Evolutionary conservation across 805 yeast species (phyloP).

Genomic region (Saturnispora sanitii): DNA sequence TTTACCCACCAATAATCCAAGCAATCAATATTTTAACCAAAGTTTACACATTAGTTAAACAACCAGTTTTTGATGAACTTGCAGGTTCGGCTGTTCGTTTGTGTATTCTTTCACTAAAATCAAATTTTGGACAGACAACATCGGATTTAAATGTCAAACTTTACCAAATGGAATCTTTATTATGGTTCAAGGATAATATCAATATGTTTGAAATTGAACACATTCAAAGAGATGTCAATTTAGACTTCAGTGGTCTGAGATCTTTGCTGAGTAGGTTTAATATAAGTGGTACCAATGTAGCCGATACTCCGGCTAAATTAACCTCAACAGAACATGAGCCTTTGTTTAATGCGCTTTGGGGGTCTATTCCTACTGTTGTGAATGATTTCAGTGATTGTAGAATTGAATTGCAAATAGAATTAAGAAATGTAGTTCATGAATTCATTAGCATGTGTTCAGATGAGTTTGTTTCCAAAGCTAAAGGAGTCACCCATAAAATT

Average conservation of each 20-base stretch:
- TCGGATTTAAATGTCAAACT: conserved; percentile 54
- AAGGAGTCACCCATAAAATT: background rate
- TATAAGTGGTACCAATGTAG: background rate
- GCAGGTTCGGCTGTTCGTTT: conserved; percentile 82
- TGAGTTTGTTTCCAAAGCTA: conserved; percentile 29
- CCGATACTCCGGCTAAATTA: conserved; percentile 1
- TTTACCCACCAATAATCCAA: conserved; percentile 61
- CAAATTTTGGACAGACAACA: conserved; percentile 35
- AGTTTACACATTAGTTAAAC: conserved; percentile 70
- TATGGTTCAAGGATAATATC: conserved; percentile 60
- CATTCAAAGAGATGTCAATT: conserved; percentile 56
- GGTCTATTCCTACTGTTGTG: conserved; percentile 69
- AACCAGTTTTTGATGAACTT: conserved; percentile 74
- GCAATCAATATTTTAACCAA: conserved; percentile 63
- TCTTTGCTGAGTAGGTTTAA: conserved; percentile 30
- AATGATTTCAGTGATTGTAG: conserved; percentile 73
- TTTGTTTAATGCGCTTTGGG: conserved; percentile 28
- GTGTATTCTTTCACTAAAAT: conserved; percentile 52
- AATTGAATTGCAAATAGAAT: conserved; percentile 60
- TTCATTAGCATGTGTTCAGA: conserved; percentile 51
- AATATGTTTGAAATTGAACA: conserved; percentile 71
- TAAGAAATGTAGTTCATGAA: conserved; percentile 59
- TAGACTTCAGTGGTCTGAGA: conserved; percentile 73
- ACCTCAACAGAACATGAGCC: conserved; percentile 11
- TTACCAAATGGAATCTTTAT: conserved; percentile 61